A percentile compares a stretch with the other conserved stretches of the same genome.
Conservation (phyloP, 768 basidiomycete genomes). For the Agaricus blazei region DNA sequence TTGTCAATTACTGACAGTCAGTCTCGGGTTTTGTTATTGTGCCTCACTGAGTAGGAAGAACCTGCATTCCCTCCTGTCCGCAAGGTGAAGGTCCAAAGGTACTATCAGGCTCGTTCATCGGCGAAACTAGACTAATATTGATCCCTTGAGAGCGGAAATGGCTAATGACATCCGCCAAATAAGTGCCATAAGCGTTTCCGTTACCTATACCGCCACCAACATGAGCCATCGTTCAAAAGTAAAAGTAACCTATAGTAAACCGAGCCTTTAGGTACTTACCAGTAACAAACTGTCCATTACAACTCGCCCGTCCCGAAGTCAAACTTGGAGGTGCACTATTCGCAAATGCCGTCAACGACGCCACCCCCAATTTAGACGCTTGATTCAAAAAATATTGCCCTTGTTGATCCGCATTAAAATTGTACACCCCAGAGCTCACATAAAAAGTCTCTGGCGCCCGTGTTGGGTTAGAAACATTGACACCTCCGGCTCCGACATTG, state of each 20-base stretch:
- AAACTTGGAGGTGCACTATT: constrained; percentile 35
- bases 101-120: constrained; percentile 40
- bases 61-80: constrained; percentile 43
- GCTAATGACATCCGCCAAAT: constrained; percentile 33
- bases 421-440: constrained; percentile 32
- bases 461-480: constrained; percentile 32
- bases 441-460: constrained; percentile 33
- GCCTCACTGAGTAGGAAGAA: constrained; percentile 30
- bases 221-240: not conserved
- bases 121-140: constrained; percentile 33
- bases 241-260: not conserved
- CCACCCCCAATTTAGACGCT: constrained; percentile 30
- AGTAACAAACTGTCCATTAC: constrained; percentile 28
- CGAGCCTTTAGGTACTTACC: constrained; percentile 14
- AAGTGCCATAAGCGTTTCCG: constrained; percentile 35
- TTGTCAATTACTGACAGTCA: not conserved
- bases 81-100: constrained; percentile 33
- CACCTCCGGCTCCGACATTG: constrained; percentile 39
- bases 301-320: constrained; percentile 29
- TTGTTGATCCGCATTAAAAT: constrained; percentile 33
- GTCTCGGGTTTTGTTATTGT: not conserved
- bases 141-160: constrained; percentile 34
- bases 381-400: constrained; percentile 36
- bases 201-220: constrained; percentile 16
- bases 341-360: constrained; percentile 35